Conservation (phyloP, 345 rosid genomes). For the Kandelia obovata region DNA sequence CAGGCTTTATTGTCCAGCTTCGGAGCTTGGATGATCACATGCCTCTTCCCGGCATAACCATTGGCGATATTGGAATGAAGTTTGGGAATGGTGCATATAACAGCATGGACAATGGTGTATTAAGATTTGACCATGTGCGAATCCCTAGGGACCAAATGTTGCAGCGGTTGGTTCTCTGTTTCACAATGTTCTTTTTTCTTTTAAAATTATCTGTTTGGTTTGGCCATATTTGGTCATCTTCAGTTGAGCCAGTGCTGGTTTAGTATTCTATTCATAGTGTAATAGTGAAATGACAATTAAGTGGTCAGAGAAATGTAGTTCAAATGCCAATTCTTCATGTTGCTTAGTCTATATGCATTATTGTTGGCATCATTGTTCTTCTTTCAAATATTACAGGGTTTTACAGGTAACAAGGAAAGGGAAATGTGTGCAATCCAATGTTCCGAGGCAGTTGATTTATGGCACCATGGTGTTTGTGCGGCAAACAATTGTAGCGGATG, state of each 20-base stretch:
- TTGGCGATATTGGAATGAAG: conserved; percentile 94
- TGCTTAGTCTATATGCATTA: background rate
- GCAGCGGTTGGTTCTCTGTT: conserved; percentile 60
- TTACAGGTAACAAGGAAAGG: conserved; percentile 91
- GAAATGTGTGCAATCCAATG: conserved; percentile 66
- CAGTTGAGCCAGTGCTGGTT: background rate
- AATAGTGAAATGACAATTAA: background rate
- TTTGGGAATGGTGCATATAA: conserved; percentile 93
- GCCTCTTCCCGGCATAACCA: conserved; percentile 88
- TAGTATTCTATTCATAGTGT: background rate
- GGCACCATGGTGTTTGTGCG: conserved; percentile 97
- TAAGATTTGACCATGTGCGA: conserved; percentile 85
- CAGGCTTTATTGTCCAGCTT: conserved; percentile 95
- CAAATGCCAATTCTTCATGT: background rate
- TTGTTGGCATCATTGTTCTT: background rate
- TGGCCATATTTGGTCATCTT: conserved; percentile 3
- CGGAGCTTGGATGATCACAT: conserved; percentile 90
- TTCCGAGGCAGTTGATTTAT: conserved; percentile 84
- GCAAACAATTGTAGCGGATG: conserved; percentile 81
- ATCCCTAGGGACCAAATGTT: conserved; percentile 95
- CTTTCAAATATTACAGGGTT: conserved; percentile 52
- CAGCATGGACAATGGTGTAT: conserved; percentile 92
- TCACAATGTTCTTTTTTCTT: conserved; percentile 14
- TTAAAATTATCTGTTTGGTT: background rate
- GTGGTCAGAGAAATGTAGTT: background rate